Evolutionary conservation across 306 rosid species (phyloP).

Genomic region (Castanea crenata): DNA sequence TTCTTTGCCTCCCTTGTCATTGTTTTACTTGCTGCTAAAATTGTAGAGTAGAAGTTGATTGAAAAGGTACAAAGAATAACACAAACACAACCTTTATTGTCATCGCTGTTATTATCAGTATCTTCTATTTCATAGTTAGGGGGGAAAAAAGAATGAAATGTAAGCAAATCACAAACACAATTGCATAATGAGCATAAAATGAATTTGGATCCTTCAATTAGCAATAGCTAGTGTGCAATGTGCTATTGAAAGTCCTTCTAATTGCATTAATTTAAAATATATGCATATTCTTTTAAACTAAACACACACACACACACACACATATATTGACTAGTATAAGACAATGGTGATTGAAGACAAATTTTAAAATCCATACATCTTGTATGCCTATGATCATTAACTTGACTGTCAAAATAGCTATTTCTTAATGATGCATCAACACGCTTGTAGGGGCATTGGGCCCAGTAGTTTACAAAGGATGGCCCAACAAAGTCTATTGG

Average conservation of each 20-base stretch:
- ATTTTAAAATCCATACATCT: too few species aligned
- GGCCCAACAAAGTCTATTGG: too few species aligned
- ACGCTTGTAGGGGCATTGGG: too few species aligned
- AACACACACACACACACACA: not conserved
- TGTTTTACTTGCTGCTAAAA: not conserved
- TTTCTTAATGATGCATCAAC: too few species aligned
- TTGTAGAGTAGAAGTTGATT: slow-evolving; percentile 11
- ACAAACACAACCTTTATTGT: slow-evolving; percentile 38
- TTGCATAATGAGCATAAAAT: not conserved
- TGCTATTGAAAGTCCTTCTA: not conserved
- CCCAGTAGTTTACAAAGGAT: too few species aligned
- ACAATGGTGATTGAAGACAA: too few species aligned
- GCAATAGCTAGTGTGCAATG: not conserved
- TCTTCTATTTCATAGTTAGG: slow-evolving; percentile 37
- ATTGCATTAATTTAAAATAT: not conserved
- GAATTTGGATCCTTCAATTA: not conserved
- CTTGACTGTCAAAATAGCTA: too few species aligned
- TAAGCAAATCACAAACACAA: not conserved
- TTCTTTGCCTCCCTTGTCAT: too few species aligned
- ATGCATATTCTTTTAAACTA: not conserved
- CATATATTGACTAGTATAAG: too few species aligned
- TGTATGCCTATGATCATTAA: too few species aligned
- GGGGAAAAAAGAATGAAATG: not conserved
- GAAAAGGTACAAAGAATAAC: slow-evolving; percentile 37
- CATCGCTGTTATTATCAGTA: slow-evolving; percentile 26